A percentile compares a stretch with the other conserved stretches of the same genome.
phyloP scores from a whole-genome alignment of 2,329 filamentous ascomycete genomes.

The Cytospora mali region DNA sequence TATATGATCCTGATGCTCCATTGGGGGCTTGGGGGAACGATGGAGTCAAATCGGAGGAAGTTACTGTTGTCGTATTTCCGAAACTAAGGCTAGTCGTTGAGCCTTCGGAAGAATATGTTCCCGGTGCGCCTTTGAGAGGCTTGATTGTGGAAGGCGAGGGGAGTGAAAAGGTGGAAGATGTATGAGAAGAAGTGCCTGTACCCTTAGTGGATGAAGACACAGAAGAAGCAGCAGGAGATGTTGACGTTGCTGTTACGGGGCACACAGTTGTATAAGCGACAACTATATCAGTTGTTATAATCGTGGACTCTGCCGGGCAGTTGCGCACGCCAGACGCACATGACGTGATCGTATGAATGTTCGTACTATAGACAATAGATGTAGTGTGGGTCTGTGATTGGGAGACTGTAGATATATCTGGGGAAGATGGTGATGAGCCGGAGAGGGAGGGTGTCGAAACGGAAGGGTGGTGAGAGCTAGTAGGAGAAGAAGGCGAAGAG shows the following conservation, averaged over 20 bases:
- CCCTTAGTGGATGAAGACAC: not conserved
- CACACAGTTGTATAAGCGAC: conserved; percentile 20
- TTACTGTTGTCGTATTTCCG: too few relatives aligned
- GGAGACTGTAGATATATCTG: not conserved
- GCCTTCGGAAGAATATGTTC: not conserved
- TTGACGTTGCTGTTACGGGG: not conserved
- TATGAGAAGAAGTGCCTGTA: not conserved
- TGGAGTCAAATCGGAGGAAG: too few relatives aligned
- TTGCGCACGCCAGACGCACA: conserved; percentile 14
- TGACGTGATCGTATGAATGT: conserved; percentile 18
- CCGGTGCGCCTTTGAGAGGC: not conserved
- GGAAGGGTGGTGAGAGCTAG: not conserved
- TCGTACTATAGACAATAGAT: conserved; percentile 10
- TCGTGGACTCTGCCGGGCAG: conserved; percentile 16
- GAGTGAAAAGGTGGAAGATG: not conserved
- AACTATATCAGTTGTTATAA: conserved; percentile 7
- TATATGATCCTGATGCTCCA: too few relatives aligned
- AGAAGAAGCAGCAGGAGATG: not conserved
- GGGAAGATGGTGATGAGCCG: too few relatives aligned
- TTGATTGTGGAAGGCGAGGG: not conserved
- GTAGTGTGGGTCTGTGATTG: not conserved
- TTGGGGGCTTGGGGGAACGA: too few relatives aligned
- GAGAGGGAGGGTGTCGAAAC: not conserved
- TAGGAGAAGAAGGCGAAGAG: too few relatives aligned
- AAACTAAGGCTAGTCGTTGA: not conserved